phyloP scores from a whole-genome alignment of 2,329 filamentous ascomycete species.

The Aureobasidium lini region DNA sequence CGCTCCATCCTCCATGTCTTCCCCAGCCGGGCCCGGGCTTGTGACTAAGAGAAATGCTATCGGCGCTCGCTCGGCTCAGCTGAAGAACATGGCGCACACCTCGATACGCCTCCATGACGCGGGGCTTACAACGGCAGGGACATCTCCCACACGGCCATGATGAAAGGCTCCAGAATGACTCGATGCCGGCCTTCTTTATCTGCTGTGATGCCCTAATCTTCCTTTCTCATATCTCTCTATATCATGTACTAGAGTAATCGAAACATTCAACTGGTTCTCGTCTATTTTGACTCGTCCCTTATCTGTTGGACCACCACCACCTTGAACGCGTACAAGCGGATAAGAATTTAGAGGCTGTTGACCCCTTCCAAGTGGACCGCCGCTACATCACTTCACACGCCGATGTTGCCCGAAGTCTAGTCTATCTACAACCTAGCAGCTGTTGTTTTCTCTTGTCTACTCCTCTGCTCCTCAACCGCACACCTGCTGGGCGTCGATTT shows the following conservation, averaged over 20 bases:
- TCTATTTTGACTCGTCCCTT: not conserved
- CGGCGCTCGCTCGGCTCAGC: not conserved
- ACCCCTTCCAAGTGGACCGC: not conserved
- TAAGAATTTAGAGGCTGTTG: not conserved
- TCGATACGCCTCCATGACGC: conserved; percentile 2
- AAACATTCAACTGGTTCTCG: not conserved
- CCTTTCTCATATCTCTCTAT: not conserved
- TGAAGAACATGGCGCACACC: not conserved
- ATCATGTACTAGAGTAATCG: not conserved
- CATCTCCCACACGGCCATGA: not conserved
- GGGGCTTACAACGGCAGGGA: conserved; percentile 2
- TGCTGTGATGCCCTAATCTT: not conserved
- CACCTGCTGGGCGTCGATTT: not conserved
- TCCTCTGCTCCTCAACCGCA: not conserved
- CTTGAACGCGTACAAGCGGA: not conserved
- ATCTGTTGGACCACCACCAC: not conserved
- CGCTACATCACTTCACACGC: conserved; percentile 1
- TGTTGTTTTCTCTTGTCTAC: not conserved
- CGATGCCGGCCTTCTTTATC: conserved; percentile 4
- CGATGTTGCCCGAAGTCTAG: not conserved
- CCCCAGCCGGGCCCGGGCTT: not conserved
- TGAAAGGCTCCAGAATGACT: not conserved
- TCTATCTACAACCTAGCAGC: not conserved
- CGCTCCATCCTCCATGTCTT: not conserved
- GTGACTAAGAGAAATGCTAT: conserved; percentile 5